Conservation (phyloP, 176 grass and related monocot genomes). For the Chloris gayana region DNA sequence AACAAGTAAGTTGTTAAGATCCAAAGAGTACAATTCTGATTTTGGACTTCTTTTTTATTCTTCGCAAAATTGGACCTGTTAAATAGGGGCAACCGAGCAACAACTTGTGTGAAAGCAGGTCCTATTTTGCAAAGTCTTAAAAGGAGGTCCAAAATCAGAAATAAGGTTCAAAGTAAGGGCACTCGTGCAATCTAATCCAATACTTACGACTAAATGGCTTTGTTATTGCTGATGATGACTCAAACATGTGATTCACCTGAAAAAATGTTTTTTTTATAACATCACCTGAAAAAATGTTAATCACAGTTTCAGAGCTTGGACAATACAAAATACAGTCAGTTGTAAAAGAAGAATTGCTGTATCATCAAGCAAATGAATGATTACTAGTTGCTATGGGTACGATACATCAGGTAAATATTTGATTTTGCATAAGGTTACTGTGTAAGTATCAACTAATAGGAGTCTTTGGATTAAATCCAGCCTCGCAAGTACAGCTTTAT, state of each 20-base stretch:
- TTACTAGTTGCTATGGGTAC: slow-evolving; percentile 16
- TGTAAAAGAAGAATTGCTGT: slow-evolving; percentile 7
- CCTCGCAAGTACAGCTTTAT: slow-evolving; percentile 15
- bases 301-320: slow-evolving; percentile 35
- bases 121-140: too few relatives aligned
- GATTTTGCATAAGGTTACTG: neutral
- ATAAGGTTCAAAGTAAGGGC: too few relatives aligned
- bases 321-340: slow-evolving; percentile 12
- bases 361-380: slow-evolving; percentile 1
- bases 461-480: slow-evolving; percentile 29
- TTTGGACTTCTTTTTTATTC: neutral
- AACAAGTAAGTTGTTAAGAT: neutral
- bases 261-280: too few relatives aligned
- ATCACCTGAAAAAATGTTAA: neutral
- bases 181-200: too few relatives aligned
- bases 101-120: too few relatives aligned
- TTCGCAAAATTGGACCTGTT: too few relatives aligned
- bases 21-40: neutral
- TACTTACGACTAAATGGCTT: too few relatives aligned
- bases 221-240: too few relatives aligned
- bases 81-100: too few relatives aligned
- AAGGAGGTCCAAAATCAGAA: too few relatives aligned
- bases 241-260: too few relatives aligned
- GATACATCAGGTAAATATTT: slow-evolving; percentile 31
- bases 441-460: neutral